Percentiles rank a stretch among this genome's conserved stretches.
phyloP scores from a whole-genome alignment of 1,284 basidiomycete genomes.

The Thelephora terrestris region DNA sequence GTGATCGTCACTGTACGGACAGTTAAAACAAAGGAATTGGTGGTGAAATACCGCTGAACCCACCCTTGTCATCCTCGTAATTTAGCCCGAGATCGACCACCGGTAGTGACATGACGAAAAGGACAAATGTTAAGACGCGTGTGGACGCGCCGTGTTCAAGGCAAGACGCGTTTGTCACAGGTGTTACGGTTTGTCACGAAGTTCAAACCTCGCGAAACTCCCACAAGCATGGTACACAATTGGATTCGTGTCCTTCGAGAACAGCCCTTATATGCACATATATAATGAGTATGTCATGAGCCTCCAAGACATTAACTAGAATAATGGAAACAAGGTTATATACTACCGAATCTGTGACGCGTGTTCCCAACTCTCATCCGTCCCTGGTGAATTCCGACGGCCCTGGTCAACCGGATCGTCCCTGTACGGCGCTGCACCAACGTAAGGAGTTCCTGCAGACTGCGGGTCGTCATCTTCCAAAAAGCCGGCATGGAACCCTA shows the following conservation, averaged over 20 bases:
- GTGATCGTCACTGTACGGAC: slow-evolving; percentile 49
- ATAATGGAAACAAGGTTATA: neutral
- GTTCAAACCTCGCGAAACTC: too few relatives aligned
- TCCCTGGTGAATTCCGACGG: slow-evolving; percentile 34
- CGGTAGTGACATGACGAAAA: slow-evolving; percentile 33
- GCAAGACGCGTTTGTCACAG: neutral
- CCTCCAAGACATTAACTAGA: neutral
- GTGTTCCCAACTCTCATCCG: slow-evolving; percentile 67
- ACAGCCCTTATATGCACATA: too few relatives aligned
- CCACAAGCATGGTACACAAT: too few relatives aligned
- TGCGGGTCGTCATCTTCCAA: slow-evolving; percentile 52
- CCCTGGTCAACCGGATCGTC: slow-evolving; percentile 44
- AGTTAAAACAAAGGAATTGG: slow-evolving; percentile 7
- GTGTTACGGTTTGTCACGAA: neutral
- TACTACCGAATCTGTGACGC: slow-evolving; percentile 35
- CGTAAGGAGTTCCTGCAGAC: slow-evolving; percentile 27
- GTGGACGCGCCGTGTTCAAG: slow-evolving; percentile 3
- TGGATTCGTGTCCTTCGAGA: too few relatives aligned
- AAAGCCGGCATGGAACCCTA: slow-evolving; percentile 53
- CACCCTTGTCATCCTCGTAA: slow-evolving; percentile 37
- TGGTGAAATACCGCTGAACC: slow-evolving; percentile 1
- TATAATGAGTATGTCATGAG: too few relatives aligned
- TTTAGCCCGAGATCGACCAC: slow-evolving; percentile 38
- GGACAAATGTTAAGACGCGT: slow-evolving; percentile 3
- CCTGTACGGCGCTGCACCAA: slow-evolving; percentile 30